phyloP scores from a whole-genome alignment of 1,284 basidiomycete genomes.

The Amylostereum chailletii region DNA sequence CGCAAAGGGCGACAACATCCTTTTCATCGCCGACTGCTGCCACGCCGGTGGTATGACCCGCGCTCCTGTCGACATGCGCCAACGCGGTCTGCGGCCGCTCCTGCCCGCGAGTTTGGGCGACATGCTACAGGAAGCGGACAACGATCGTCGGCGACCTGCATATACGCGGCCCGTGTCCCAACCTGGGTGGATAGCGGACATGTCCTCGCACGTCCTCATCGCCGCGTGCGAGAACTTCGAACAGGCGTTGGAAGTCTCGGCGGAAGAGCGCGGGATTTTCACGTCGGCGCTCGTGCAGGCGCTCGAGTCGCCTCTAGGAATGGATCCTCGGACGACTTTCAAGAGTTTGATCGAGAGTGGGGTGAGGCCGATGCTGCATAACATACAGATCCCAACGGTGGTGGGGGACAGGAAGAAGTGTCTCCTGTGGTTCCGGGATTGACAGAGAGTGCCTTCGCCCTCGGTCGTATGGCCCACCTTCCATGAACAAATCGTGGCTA shows the following conservation, averaged over 20 bases:
- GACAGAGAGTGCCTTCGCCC: no score
- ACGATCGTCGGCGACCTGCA: neutral
- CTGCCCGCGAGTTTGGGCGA: neutral
- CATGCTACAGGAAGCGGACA: neutral
- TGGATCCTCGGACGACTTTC: neutral
- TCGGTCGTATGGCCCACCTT: no score
- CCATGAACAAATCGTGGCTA: no score
- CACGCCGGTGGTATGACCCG: neutral
- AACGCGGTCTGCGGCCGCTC: no score
- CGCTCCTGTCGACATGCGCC: no score
- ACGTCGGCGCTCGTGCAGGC: neutral
- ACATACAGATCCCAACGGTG: neutral
- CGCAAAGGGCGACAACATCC: constrained; percentile 1
- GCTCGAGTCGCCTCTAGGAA: neutral
- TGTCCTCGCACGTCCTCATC: neutral
- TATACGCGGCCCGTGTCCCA: neutral
- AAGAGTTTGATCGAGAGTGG: neutral
- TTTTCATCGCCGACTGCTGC: neutral
- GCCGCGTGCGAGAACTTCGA: neutral
- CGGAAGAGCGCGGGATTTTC: neutral
- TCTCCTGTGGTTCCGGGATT: neutral
- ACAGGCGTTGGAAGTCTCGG: neutral
- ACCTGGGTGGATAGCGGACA: neutral
- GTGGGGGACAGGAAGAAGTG: neutral
- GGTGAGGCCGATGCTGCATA: neutral